Conservation (phyloP, 768 basidiomycete genomes). For the Paxillus ammoniavirescens region DNA sequence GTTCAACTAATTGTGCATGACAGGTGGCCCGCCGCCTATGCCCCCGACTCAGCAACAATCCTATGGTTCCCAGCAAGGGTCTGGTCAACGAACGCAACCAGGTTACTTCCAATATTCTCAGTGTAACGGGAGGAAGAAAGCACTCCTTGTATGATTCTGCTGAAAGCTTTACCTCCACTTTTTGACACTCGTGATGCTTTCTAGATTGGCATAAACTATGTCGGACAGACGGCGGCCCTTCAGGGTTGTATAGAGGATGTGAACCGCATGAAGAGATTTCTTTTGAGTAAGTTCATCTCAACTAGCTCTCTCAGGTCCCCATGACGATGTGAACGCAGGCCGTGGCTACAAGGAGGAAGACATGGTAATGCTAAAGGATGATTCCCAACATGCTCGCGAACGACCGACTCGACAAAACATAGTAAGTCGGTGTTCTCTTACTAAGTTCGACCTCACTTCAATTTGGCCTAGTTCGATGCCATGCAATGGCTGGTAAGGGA, state of each 20-base stretch:
- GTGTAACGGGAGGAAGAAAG: constrained; percentile 86
- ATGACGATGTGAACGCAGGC: constrained; percentile 2
- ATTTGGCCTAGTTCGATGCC: constrained; percentile 52
- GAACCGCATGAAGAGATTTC: constrained; percentile 73
- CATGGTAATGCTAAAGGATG: constrained; percentile 85
- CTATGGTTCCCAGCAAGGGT: constrained; percentile 59
- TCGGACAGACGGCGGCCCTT: constrained; percentile 63
- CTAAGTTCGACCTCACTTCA: background rate
- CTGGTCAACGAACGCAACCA: constrained; percentile 47
- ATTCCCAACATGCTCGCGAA: constrained; percentile 56
- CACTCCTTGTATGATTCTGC: constrained; percentile 64
- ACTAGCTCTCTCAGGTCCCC: background rate
- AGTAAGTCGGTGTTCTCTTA: constrained; percentile 34
- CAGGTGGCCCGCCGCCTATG: constrained; percentile 43
- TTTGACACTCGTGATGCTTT: background rate
- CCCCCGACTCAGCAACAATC: constrained; percentile 59
- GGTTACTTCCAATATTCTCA: constrained; percentile 85
- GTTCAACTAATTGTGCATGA: background rate
- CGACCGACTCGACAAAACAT: constrained; percentile 83
- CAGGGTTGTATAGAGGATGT: constrained; percentile 93
- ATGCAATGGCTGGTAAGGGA: constrained; percentile 91
- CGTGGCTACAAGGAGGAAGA: constrained; percentile 71
- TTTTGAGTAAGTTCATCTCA: constrained; percentile 50
- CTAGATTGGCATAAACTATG: constrained; percentile 90
- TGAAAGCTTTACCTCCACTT: background rate